Evolutionary conservation across 2,329 filamentous ascomycete species (phyloP).

Genomic region (Cryoendolithus antarcticus): DNA sequence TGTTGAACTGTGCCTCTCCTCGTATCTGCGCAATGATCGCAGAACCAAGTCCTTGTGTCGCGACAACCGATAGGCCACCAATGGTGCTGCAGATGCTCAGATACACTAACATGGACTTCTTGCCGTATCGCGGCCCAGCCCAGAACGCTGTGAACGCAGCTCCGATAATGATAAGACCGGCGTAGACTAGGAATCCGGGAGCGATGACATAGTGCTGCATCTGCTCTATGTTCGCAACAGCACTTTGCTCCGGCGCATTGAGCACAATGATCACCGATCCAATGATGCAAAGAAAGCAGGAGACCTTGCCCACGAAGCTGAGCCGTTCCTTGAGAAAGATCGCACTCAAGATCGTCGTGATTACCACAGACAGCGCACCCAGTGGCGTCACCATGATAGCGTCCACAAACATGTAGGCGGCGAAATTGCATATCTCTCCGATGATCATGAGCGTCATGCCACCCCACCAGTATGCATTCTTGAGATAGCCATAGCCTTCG

Average conservation of each 20-base stretch:
- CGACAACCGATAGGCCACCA: conserved; percentile 86
- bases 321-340: conserved; percentile 93
- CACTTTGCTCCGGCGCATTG: conserved; percentile 78
- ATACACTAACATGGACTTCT: conserved; percentile 96
- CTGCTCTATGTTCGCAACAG: conserved; percentile 76
- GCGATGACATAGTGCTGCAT: conserved; percentile 81
- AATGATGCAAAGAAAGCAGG: conserved; percentile 88
- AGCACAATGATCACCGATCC: conserved; percentile 88
- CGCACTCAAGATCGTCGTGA: conserved; percentile 79
- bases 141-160: conserved; percentile 63
- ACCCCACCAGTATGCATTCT: conserved; percentile 87
- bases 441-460: conserved; percentile 97
- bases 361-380: conserved; percentile 81
- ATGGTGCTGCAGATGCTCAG: conserved; percentile 92
- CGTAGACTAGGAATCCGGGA: conserved; percentile 75
- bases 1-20: conserved; percentile 80
- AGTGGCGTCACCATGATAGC: conserved; percentile 89
- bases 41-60: conserved; percentile 82
- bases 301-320: conserved; percentile 91
- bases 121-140: conserved; percentile 77
- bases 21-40: conserved; percentile 78
- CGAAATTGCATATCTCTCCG: conserved; percentile 93
- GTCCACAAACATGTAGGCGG: conserved; percentile 92
- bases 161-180: conserved; percentile 68
- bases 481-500: conserved; percentile 93